A percentile compares a stretch with the other conserved stretches of the same genome.
These are phyloP conservation scores for Rhodamnia rubescens DNA, from an alignment of 345 rosid genomes.

Conservation along the genomic window DNA sequence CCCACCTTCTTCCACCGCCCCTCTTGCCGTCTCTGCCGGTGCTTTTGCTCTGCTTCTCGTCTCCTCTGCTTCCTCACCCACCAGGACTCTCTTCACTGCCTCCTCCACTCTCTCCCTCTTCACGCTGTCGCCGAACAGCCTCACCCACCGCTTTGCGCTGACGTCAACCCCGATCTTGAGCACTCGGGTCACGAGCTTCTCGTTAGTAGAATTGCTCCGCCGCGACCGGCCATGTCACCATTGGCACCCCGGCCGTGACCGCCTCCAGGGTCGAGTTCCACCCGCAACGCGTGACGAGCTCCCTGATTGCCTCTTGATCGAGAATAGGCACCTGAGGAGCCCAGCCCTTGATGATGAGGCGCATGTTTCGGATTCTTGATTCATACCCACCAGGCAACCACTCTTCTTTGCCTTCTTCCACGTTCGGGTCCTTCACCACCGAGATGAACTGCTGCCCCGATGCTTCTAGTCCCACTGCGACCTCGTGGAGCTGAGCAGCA, in stretches of 20 bases:
- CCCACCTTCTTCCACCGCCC: constrained; percentile 29
- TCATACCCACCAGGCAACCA: constrained; percentile 44
- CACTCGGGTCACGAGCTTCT: constrained; percentile 17
- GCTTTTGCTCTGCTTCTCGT: constrained; percentile 15
- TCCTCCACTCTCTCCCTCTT: constrained; percentile 10
- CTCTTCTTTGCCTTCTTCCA: constrained; percentile 22
- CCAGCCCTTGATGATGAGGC: constrained; percentile 36
- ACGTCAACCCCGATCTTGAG: constrained; percentile 11
- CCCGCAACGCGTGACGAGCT: constrained; percentile 32
- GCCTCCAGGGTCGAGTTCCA: constrained; percentile 29
- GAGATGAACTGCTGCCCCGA: constrained; percentile 43
- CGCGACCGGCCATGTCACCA: constrained; percentile 28
- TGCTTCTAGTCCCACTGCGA: constrained; percentile 38
- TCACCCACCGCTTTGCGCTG: constrained; percentile 7
- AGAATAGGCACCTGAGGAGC: constrained; percentile 28
- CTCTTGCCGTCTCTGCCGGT: constrained; percentile 10
- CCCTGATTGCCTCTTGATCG: constrained; percentile 21
- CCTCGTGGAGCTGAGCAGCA: constrained; percentile 21
- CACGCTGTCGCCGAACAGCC: not conserved
- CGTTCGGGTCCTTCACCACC: constrained; percentile 24
- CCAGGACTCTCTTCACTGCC: constrained; percentile 15
- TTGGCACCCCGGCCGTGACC: constrained; percentile 18
- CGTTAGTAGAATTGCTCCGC: constrained; percentile 31
- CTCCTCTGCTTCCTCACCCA: constrained; percentile 28
- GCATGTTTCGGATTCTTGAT: constrained; percentile 20